Conservation (phyloP, 2,329 filamentous ascomycete genomes). For the Alternaria solani region DNA sequence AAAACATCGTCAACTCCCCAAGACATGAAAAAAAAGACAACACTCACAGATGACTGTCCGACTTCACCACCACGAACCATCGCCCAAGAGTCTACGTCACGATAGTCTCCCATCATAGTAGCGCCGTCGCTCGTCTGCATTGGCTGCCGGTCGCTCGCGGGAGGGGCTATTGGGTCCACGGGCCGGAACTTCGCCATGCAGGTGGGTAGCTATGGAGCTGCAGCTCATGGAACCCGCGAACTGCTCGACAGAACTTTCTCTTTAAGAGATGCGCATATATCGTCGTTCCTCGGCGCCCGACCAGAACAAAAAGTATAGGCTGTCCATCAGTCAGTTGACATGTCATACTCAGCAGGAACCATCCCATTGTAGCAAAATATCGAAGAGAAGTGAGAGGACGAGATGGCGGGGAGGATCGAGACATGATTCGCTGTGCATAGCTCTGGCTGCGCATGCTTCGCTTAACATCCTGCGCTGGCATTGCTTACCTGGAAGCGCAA, state of each 20-base stretch:
- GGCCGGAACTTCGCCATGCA: constrained; percentile 18
- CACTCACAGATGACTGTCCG: constrained; percentile 8
- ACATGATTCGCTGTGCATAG: constrained; percentile 5
- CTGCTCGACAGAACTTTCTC: not conserved
- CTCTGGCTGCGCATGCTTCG: constrained; percentile 14
- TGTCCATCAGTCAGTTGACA: not conserved
- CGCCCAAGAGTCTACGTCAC: constrained; percentile 13
- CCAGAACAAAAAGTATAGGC: not conserved
- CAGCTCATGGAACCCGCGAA: constrained; percentile 7
- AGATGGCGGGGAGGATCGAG: not conserved
- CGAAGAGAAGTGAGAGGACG: not conserved
- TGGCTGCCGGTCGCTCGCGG: not conserved
- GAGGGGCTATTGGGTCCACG: not conserved
- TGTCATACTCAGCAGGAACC: not conserved
- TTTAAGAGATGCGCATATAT: not conserved
- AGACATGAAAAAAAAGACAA: not conserved
- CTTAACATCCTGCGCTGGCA: constrained; percentile 17
- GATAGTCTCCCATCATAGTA: not conserved
- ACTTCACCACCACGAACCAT: not conserved
- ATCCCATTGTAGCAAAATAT: not conserved
- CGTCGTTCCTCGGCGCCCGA: not conserved
- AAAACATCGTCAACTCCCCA: constrained; percentile 18
- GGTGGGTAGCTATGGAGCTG: constrained; percentile 1
- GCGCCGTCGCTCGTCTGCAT: not conserved
- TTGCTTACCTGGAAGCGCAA: constrained; percentile 31